Percentiles rank a stretch among this genome's conserved stretches.
phyloP scores from a whole-genome alignment of 2,329 filamentous ascomycete species.

The Ophiocordyceps unilateralis region DNA sequence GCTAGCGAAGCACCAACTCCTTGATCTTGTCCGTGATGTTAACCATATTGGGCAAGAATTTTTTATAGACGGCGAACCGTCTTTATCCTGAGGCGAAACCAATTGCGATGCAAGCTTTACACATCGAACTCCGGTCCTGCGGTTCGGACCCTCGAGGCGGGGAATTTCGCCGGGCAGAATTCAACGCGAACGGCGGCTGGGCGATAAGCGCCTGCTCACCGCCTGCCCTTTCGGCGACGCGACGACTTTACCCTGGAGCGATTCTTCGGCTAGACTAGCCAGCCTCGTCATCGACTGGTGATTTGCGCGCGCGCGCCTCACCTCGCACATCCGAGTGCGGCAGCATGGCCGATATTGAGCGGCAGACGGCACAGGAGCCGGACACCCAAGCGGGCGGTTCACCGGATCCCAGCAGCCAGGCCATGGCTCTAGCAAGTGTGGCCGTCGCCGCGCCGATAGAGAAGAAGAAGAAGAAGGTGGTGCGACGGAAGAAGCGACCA shows the following conservation, averaged over 20 bases:
- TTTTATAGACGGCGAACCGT: slow-evolving; percentile 15
- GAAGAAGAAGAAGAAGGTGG: slow-evolving; percentile 69
- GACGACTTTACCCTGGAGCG: too few relatives aligned
- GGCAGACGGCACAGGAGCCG: slow-evolving; percentile 6
- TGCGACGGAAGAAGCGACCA: slow-evolving; percentile 77
- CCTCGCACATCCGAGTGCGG: not conserved
- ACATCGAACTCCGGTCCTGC: slow-evolving; percentile 3
- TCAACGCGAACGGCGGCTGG: not conserved
- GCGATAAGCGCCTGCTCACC: slow-evolving; percentile 7
- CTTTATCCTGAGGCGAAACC: slow-evolving; percentile 2
- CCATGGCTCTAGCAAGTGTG: slow-evolving; percentile 19
- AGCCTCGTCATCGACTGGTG: not conserved
- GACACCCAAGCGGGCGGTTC: not conserved
- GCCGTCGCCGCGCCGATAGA: slow-evolving; percentile 29
- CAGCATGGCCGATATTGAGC: slow-evolving; percentile 15
- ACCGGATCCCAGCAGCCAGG: slow-evolving; percentile 4
- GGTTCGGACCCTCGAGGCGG: slow-evolving; percentile 7
- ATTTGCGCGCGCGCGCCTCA: not conserved
- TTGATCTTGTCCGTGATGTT: slow-evolving; percentile 99
- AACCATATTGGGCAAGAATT: slow-evolving; percentile 50
- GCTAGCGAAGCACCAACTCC: slow-evolving; percentile 45
- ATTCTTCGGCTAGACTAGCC: not conserved
- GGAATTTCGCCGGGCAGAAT: slow-evolving; percentile 7
- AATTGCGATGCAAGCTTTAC: not conserved
- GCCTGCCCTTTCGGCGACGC: slow-evolving; percentile 9